Conservation (phyloP, 192 early-diverging fungal species). For the Coemansia guatemalensis region DNA sequence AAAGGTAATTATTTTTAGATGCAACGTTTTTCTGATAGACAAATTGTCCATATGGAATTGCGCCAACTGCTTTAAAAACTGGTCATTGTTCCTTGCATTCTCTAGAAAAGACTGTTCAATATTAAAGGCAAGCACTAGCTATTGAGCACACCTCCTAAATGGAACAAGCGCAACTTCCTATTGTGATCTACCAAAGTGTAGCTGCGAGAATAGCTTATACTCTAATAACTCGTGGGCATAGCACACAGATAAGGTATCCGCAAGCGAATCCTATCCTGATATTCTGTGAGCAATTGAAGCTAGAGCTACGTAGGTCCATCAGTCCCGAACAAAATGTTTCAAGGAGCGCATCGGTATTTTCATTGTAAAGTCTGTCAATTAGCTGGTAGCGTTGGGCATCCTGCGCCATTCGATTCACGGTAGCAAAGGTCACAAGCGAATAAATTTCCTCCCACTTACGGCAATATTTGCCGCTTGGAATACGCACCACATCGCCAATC, state of each 20-base stretch:
- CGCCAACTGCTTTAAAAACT: background rate
- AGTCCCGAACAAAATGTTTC: background rate
- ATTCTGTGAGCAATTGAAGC: background rate
- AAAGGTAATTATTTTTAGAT: background rate
- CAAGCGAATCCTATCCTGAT: background rate
- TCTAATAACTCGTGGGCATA: constrained; percentile 4
- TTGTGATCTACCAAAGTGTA: background rate
- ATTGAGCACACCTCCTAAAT: background rate
- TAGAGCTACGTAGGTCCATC: background rate
- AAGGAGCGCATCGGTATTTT: background rate
- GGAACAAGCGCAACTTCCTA: constrained; percentile 1
- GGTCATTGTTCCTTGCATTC: background rate
- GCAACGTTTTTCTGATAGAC: background rate
- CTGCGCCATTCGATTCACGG: background rate
- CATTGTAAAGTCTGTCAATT: constrained; percentile 7
- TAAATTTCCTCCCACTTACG: constrained; percentile 8
- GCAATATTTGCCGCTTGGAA: background rate
- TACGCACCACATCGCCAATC: background rate
- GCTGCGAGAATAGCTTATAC: background rate
- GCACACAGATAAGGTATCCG: constrained; percentile 2
- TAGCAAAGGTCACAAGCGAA: constrained; percentile 4
- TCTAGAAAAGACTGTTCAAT: background rate
- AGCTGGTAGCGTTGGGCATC: constrained; percentile 2
- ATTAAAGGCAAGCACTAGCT: background rate
- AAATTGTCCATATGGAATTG: background rate